phyloP scores from a whole-genome alignment of 495 filamentous ascomycete species.

The Talaromyces borbonicus region DNA sequence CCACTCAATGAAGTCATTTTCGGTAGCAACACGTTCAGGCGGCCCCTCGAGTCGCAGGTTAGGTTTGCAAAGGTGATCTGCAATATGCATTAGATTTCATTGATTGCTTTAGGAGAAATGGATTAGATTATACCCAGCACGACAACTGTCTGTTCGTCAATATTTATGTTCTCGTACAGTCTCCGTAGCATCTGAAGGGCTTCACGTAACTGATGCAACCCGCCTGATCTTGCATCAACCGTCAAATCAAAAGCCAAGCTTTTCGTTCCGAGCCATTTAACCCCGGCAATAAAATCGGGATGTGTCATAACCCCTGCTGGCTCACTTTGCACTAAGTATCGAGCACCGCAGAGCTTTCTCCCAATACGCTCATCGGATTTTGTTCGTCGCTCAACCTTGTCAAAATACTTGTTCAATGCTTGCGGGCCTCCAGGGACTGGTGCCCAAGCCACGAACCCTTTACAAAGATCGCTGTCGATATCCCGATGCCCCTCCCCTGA shows the following conservation, averaged over 20 bases:
- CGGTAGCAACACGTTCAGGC: constrained; percentile 30
- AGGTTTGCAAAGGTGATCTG: constrained; percentile 89
- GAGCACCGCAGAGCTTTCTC: constrained; percentile 57
- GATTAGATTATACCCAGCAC: constrained; percentile 62
- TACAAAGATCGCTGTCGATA: constrained; percentile 46
- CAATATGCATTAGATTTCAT: no score
- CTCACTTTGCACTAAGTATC: constrained; percentile 76
- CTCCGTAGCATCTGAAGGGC: constrained; percentile 60
- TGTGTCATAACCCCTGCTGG: constrained; percentile 49
- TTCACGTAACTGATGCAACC: constrained; percentile 61
- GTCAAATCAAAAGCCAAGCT: constrained; percentile 70
- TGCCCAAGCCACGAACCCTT: constrained; percentile 76
- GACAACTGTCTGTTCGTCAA: constrained; percentile 49
- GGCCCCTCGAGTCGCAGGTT: constrained; percentile 46
- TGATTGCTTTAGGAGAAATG: not conserved
- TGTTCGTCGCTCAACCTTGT: constrained; percentile 25
- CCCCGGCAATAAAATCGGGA: constrained; percentile 52
- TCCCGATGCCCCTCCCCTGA: constrained; percentile 48
- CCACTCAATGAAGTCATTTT: constrained; percentile 49
- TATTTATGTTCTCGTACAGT: constrained; percentile 47
- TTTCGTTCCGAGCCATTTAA: constrained; percentile 55
- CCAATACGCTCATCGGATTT: constrained; percentile 24
- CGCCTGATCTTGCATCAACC: constrained; percentile 61
- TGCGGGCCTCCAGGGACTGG: constrained; percentile 53
- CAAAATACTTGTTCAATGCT: constrained; percentile 40